These are phyloP conservation scores for Leccinum barrowsii DNA, from an alignment of 768 basidiomycete species.

Conservation along the genomic window DNA sequence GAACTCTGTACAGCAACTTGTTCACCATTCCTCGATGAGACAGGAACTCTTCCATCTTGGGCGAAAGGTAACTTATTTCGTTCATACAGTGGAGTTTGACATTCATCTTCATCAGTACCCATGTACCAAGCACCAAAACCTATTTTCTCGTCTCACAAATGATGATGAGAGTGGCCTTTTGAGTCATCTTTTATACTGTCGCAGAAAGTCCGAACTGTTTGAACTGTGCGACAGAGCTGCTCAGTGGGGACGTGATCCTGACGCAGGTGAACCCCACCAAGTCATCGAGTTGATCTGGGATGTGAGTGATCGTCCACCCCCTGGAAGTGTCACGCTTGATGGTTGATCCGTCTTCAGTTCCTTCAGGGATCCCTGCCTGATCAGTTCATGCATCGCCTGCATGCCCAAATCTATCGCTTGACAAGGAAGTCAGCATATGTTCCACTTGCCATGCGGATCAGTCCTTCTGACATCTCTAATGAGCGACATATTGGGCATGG, in stretches of 20 bases:
- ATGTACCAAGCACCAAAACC: constrained; percentile 11
- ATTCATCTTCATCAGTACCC: constrained; percentile 6
- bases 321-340: neutral
- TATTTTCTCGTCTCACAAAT: neutral
- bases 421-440: constrained; percentile 28
- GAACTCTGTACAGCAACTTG: constrained; percentile 17
- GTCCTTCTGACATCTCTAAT: neutral
- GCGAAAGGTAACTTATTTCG: constrained; percentile 4
- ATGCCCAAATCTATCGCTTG: constrained; percentile 25
- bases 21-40: constrained; percentile 15
- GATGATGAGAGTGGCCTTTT: constrained; percentile 19
- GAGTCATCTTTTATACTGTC: constrained; percentile 19
- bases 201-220: constrained; percentile 15
- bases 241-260: neutral
- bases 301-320: constrained; percentile 9
- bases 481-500: constrained; percentile 7
- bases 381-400: constrained; percentile 11
- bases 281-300: constrained; percentile 24
- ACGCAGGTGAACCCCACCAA: constrained; percentile 13
- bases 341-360: constrained; percentile 7
- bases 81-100: neutral
- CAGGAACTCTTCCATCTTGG: constrained; percentile 8
- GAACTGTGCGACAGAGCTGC: neutral
- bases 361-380: neutral
- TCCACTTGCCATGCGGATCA: constrained; percentile 17